phyloP scores from a whole-genome alignment of 2,329 filamentous ascomycete genomes.

The Colletotrichum sansevieriae region DNA sequence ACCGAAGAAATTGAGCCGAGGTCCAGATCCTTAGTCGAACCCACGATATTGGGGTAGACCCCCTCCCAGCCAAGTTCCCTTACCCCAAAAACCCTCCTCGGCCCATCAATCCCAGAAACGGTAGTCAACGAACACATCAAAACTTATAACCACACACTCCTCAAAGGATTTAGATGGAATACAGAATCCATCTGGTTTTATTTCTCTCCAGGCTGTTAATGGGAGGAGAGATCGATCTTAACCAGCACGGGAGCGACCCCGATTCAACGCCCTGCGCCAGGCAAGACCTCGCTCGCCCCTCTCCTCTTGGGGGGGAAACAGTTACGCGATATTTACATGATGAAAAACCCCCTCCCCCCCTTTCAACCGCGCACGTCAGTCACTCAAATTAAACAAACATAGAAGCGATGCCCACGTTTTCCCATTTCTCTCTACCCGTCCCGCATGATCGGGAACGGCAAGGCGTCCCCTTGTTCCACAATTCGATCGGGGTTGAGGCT shows the following conservation, averaged over 20 bases:
- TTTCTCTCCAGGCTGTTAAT: not conserved
- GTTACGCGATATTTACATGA: slow-evolving; percentile 41
- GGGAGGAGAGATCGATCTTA: not conserved
- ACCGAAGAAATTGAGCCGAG: not conserved
- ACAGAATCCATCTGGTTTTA: not conserved
- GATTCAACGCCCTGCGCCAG: slow-evolving; percentile 21
- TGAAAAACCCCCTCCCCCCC: slow-evolving; percentile 30
- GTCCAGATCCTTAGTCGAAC: not conserved
- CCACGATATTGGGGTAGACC: slow-evolving; percentile 1
- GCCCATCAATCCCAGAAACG: not conserved
- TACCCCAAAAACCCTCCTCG: not conserved
- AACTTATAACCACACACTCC: not conserved
- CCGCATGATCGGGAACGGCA: slow-evolving; percentile 21
- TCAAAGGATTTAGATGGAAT: not conserved
- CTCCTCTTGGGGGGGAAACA: slow-evolving; percentile 10
- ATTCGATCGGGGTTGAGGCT: slow-evolving; percentile 23
- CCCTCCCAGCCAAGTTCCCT: not conserved
- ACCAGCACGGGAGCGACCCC: slow-evolving; percentile 5
- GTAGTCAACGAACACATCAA: not conserved
- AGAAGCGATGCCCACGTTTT: slow-evolving; percentile 1
- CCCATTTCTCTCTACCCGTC: slow-evolving; percentile 1
- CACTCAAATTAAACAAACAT: not conserved
- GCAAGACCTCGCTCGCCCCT: slow-evolving; percentile 26
- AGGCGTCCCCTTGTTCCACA: slow-evolving; percentile 24
- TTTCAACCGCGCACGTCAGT: not conserved